Conservation (phyloP, 148 eudicot genomes). For the Beta vulgaris region DNA sequence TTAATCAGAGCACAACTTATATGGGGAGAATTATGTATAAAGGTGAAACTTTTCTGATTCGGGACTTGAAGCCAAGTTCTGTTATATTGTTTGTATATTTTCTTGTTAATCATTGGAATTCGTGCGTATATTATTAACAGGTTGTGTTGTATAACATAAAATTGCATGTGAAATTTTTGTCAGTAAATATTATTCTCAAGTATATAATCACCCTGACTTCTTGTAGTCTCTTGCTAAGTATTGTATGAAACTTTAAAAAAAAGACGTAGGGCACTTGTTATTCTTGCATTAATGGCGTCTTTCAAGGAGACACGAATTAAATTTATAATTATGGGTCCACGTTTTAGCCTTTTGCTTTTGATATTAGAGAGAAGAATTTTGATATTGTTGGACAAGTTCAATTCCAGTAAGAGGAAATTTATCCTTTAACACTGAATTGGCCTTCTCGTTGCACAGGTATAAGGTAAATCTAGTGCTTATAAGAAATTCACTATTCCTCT, state of each 20-base stretch:
- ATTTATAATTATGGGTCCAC: background rate
- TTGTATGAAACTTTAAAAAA: background rate
- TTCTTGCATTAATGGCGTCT: background rate
- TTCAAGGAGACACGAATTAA: background rate
- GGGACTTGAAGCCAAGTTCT: too few species aligned
- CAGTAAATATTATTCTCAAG: too few species aligned
- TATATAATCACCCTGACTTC: too few species aligned
- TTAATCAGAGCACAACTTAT: too few species aligned
- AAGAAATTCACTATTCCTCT: background rate
- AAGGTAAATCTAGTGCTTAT: background rate
- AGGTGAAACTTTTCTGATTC: too few species aligned
- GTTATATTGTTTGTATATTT: too few species aligned
- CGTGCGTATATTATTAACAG: too few species aligned
- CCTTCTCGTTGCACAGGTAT: background rate
- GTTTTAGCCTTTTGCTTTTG: background rate
- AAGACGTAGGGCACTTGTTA: background rate
- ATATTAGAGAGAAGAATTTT: background rate
- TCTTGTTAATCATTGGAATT: too few species aligned
- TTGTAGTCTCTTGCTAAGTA: too few species aligned
- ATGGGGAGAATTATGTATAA: too few species aligned
- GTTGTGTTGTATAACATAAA: too few species aligned
- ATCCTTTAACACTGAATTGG: background rate
- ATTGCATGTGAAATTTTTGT: too few species aligned
- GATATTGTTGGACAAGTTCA: background rate
- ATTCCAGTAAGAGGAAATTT: background rate